Conservation (phyloP, 2,329 filamentous ascomycete genomes). For the Teratosphaeria pseudoeucalypti region DNA sequence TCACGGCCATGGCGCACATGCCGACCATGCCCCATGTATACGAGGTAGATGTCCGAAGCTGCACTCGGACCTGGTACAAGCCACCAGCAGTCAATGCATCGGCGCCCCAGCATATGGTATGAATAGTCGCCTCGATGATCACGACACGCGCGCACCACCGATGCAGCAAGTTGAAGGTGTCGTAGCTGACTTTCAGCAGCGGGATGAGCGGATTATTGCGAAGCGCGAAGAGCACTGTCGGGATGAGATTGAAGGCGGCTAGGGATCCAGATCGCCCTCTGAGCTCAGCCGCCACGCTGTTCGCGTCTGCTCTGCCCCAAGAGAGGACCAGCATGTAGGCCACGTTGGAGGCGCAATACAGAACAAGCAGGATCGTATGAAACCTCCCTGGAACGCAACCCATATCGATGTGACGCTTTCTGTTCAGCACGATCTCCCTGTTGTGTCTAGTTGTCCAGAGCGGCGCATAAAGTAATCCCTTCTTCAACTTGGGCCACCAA, state of each 20-base stretch:
- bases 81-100: constrained; percentile 53
- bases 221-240: constrained; percentile 75
- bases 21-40: constrained; percentile 55
- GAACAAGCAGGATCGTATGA: constrained; percentile 57
- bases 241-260: constrained; percentile 81
- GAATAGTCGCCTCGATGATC: constrained; percentile 57
- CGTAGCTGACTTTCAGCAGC: constrained; percentile 78
- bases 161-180: constrained; percentile 88
- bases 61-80: constrained; percentile 46
- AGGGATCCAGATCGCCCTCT: constrained; percentile 78
- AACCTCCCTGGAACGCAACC: constrained; percentile 73
- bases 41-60: constrained; percentile 50
- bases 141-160: constrained; percentile 72
- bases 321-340: constrained; percentile 64
- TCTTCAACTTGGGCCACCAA: constrained; percentile 50
- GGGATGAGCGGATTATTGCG: constrained; percentile 88
- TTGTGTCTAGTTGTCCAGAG: constrained; percentile 68
- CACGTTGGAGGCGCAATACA: constrained; percentile 63
- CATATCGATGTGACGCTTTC: constrained; percentile 49
- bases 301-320: constrained; percentile 38
- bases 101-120: constrained; percentile 63
- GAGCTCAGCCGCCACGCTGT: constrained; percentile 64
- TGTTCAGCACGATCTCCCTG: constrained; percentile 57
- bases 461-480: constrained; percentile 59
- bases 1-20: constrained; percentile 48